Evolutionary conservation across 2,329 filamentous ascomycete genomes (phyloP), one percentile per base, ranked within the genome.

Genomic region (Penicillium sp.): DNA sequence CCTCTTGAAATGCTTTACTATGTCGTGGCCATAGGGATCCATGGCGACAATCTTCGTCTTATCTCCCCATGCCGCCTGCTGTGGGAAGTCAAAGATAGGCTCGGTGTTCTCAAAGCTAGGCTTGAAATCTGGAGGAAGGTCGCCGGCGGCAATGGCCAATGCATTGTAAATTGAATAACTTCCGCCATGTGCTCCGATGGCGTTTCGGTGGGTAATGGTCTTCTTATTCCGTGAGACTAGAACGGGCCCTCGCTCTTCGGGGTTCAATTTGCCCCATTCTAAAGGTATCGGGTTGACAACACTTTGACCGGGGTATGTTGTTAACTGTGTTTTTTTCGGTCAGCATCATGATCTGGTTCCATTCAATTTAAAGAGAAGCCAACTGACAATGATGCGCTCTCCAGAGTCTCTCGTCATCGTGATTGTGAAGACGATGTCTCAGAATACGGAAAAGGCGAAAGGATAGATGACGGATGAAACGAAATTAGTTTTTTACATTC

Each of bases 111-210:
- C 88, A 73, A 89, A 88, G 71, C 90, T 87, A 10, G 88, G 86
- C 68, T 84, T 90, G 76, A 97, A 93, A 65, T 96, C 88, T 37
- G 86, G 82, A 59, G 91, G 86, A 57, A 98, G 84, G 72, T 98
- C 90, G 67, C 93, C 93, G 72, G 91, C 95, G 24, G 93, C 93
- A 62, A 98, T 87, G 11, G 93, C 93, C 31, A 98, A 83, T 24
- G 93, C 93, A 71, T 96, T 92, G 79, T 98, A 98, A 63, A 97
- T 93, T 59, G 90, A 92, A 74, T 99, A 98, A 4, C 92, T 97
- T 55, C 95, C 93, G 62, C 95, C 93, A 65, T 90, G 88, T 57
- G 86, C 88, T 67, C 85, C 86, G 70, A 88, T 85, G 45, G 85
- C 84, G 80, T 70, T 76, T 49, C 68, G 62, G 47, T 70, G 70